Base-by-base conservation (phyloP, 2,329 filamentous ascomycete species). In the Sclerotinia subarctica region DNA sequence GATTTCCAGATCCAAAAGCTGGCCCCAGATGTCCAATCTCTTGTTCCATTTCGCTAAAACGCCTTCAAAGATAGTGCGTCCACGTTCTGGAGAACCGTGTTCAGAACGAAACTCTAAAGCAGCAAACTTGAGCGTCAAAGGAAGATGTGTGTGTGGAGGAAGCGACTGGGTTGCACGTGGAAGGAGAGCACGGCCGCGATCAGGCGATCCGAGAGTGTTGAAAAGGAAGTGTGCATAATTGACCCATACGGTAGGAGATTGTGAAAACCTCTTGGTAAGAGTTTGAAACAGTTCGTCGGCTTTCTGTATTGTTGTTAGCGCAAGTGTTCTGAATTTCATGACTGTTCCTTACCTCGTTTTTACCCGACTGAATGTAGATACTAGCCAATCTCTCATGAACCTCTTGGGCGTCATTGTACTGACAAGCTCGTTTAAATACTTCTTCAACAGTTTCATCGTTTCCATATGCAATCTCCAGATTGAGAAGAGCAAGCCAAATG, bases 151-250 rank as follows among this genome's bases (percentile, higher is more conserved):
- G 71, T 84, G 85, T 26, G 83, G 78, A 35, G 90, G 89, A 3
- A 99, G 87, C 10, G 92, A 91, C 80, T 98, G 94, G 13, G 91
- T 88, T 21, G 95, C 94, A 53, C 94, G 90, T 3, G 90, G 85
- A 7, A 98, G 87, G 19, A 99, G 86, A 0, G 87, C 88, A 67
- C 93, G 90, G 4, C 89, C 91, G 10, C 89, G 87, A n/a, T 90
- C 89, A 0, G 93, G 86, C 15, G 90, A 85, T 68, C 85, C 83
- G 69, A 87, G 81, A 0, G 87, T 91, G 69, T 90, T 88, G 81
- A 97, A 90, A 67, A 99, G 84, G 85, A 97, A 98, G 75, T 91
- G 90, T 32, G 94, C 94, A 80, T 97, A 98, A 82, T 98, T 97
- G 79, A 90, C 84, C 92, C 94, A 99, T 73, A 97, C 88, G 65